These are phyloP conservation scores for Thalassiosira ordinaria DNA, from an alignment of 352 stramenopile genomes.

Conservation along the genomic window DNA sequence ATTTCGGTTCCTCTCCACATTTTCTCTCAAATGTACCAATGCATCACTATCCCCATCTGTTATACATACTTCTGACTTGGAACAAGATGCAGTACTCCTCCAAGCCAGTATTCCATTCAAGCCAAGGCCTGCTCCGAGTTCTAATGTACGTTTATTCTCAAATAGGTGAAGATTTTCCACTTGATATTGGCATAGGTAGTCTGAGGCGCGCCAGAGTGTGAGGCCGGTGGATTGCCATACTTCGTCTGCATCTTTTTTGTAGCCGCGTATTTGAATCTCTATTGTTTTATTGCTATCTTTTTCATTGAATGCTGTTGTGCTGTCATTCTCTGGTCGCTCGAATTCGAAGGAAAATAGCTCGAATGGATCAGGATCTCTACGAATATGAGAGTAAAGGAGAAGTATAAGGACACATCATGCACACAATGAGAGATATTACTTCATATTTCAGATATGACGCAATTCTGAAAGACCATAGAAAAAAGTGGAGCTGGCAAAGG, in stretches of 20 bases:
- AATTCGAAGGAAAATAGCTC: conserved; percentile 68
- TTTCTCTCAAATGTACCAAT: conserved; percentile 53
- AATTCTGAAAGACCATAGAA: too few relatives aligned
- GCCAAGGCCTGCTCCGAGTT: conserved; percentile 63
- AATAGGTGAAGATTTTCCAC: conserved; percentile 45
- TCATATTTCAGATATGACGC: too few relatives aligned
- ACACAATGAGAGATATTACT: too few relatives aligned
- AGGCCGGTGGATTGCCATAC: conserved; percentile 77
- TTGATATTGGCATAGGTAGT: conserved; percentile 72
- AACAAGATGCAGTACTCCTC: conserved; percentile 24
- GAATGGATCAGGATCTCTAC: conserved; percentile 68
- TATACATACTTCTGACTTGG: conserved; percentile 40
- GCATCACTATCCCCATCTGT: conserved; percentile 70
- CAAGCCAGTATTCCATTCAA: conserved; percentile 62
- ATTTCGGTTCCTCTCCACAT: conserved; percentile 54
- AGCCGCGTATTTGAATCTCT: conserved; percentile 57
- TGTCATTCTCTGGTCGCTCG: conserved; percentile 13
- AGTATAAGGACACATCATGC: too few relatives aligned
- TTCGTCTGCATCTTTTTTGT: conserved; percentile 65
- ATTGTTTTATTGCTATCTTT: conserved; percentile 39
- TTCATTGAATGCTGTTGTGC: neutral
- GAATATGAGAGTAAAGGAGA: neutral
- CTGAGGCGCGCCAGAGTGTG: conserved; percentile 71
- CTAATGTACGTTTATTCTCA: conserved; percentile 48
- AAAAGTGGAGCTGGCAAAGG: too few relatives aligned